These are phyloP conservation scores for Grigorovia jiainica DNA, from an alignment of 805 yeast species.

Conservation along the genomic window DNA sequence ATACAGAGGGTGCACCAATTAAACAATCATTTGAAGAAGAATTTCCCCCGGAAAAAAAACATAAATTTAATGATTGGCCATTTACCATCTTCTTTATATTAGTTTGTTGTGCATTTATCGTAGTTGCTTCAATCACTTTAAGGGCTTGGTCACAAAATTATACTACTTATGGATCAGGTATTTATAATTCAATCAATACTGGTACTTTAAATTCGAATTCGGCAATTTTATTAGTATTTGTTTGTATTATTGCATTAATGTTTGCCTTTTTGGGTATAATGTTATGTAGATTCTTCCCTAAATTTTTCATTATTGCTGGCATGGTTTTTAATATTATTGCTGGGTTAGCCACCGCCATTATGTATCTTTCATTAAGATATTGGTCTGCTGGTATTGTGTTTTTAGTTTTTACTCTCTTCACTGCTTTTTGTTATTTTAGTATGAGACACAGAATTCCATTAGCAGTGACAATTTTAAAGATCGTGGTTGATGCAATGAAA, in stretches of 20 bases:
- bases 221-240: constrained; percentile 57
- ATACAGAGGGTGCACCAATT: constrained; percentile 30
- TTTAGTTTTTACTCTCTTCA: constrained; percentile 50
- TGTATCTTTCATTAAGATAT: constrained; percentile 55
- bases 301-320: constrained; percentile 57
- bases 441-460: constrained; percentile 65
- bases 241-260: constrained; percentile 49
- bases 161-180: constrained; percentile 50
- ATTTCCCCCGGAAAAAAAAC: constrained; percentile 45
- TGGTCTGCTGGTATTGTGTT: constrained; percentile 78
- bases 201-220: constrained; percentile 71
- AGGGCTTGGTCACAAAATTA: constrained; percentile 51
- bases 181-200: constrained; percentile 42
- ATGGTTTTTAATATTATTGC: constrained; percentile 56
- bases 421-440: constrained; percentile 65
- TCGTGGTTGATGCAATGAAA: constrained; percentile 70
- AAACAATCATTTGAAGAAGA: constrained; percentile 54
- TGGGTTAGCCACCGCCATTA: constrained; percentile 70
- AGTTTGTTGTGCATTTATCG: constrained; percentile 55
- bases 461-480: constrained; percentile 58
- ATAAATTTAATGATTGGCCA: constrained; percentile 63
- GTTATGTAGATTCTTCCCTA: constrained; percentile 57
- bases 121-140: constrained; percentile 59
- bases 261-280: constrained; percentile 47
- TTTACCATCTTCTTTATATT: constrained; percentile 47